Base-by-base conservation (phyloP, 1,284 basidiomycete genomes). In the Athelia sp. region DNA sequence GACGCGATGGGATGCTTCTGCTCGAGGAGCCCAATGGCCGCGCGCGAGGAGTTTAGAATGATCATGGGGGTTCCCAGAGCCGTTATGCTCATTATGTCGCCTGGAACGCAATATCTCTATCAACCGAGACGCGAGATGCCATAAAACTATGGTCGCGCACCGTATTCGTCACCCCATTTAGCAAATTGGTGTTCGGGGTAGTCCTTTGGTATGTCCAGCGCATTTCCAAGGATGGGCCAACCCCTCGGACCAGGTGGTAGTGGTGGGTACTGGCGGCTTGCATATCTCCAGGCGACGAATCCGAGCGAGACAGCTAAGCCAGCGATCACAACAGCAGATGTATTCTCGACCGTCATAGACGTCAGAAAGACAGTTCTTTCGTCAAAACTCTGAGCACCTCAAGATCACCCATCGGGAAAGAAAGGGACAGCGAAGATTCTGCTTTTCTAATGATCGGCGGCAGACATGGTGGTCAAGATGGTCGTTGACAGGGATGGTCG, bases 1-100 rank as follows among this genome's bases (percentile, higher is more conserved):
- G 74, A 74, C 56, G 77, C 78, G 46, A 71, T 66, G 23, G 65
- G 57, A 35, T 72, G 70, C 54, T 73, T 71, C 58, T 71, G 73
- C 48, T 78, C 73, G 36, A 79, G 68, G 54, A 79, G 58, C 18
- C 73, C 73, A 23, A 63, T 45, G 1, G 74, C 73, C 23, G 61
- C 52, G 42, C 70, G 56, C 14, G 59, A 50, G 3, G 65, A 68
- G 60, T 76, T 76, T 31, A 79, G 56, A 36, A 78, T 52, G 43
- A 79, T 49, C 19, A 73, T 68, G 45, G 66, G 63, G 47, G 74
- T 70, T 11, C 75, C 75, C 14, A 76, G 56, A 24, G 72, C 46
- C 31, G 65, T 63, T 1, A 66, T 48, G 45, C 68, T 67, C 2
- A 68, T 54, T n/a, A 76, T 66, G 15, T 70, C 67, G 17, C 75